Base-by-base conservation (phyloP, 163 green algal genomes). In the Scenedesmus sp. region DNA sequence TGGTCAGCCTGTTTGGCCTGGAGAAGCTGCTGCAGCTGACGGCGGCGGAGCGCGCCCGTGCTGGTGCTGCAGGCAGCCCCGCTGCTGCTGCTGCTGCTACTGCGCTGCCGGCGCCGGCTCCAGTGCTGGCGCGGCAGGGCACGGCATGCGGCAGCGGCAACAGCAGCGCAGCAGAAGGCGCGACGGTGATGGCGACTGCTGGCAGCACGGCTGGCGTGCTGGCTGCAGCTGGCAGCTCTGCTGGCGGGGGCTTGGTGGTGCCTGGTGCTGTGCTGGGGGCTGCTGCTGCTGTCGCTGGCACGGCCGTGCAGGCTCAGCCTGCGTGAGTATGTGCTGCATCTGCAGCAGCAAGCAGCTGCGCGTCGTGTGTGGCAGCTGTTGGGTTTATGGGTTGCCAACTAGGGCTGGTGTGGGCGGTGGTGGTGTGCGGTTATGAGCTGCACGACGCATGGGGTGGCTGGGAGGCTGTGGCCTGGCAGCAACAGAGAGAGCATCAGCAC, bases 1-100 rank as follows among this genome's bases (percentile, higher is more conserved):
- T 94, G 85, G 90, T 92, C 2, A 93, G 90, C 64, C 81, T 94
- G 76, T 93, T 94, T 81, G 92, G 92, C 13, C 55, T 93, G 57
- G 92, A 93, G 89, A 91, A 60, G 73, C 89, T 93, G 16, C n/a
- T 81, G 54, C 55, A 74, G 66, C 56, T 92, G 64, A 89, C 88
- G 34, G 88, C 88, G 52, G 88, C 88, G 34, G 88, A 57, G 8
- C 55, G 52, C 26, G 76, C 76, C 2, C 59, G 60, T 3, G 85
- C 64, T 81, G 84, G 59, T 70, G 85, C 6, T 46, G 26, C 26
- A 20, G 56, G 20, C 62, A 70, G 62, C 62, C 34, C 34, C 4
- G 7, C 18, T 52, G 26, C 16, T 56, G 62, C 60, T 20, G 62
- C 62, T 89, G 84, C 34, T 56, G n/a, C n/a, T n/a, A n/a, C 7